Evolutionary conservation across 176 grass and related monocot genomes (phyloP), one percentile per base, ranked within the genome.

Genomic region (Triticum urartu): DNA sequence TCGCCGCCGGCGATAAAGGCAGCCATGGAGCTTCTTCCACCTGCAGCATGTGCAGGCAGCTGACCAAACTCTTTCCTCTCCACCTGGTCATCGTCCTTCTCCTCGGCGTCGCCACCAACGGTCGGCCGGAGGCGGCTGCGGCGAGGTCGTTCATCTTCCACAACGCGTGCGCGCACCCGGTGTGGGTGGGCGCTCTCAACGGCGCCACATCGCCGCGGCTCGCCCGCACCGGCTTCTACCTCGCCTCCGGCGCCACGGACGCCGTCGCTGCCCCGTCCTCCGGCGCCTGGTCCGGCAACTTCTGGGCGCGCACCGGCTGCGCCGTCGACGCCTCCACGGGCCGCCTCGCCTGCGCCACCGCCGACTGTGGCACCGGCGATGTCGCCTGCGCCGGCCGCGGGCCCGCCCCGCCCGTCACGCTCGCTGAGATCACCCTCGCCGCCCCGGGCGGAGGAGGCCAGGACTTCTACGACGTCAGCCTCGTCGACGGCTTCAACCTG

Each of bases 391-490:
- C 32, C 26, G 74, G 74, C 74, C 74, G 9, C 26, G 74, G 74
- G 26, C 74, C 74, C 15, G 14, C 74, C 4, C 74, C 74, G 17
- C 74, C 74, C 4, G 47, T 56, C 74, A 77, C 74, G 74, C 74
- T 77, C 26, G 74, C 47, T 17, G 74, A 77, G 74, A 5, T 77
- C 74, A 77, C 74, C 28, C 74, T 77, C 9, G 74, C 74, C 24
- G 36, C 60, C 17, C n/a, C 67, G 0, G 88, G 88, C 13, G 66
- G 48, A 43, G 78, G 84, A 6, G 70, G 78, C 11, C 24, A 45
- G 40, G 96, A 95, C 90, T 95, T 98, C 86, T 98, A 95, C 79
- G 93, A 98, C 82, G 91, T 95, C 6, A 98, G 96, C 90, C 92
- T 95, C 63, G 92, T 98, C 47, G 95, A 95, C 38, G 89, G 88